Evolutionary conservation across 1,284 basidiomycete genomes (phyloP).

Genomic region (Cerioporus squamosus): DNA sequence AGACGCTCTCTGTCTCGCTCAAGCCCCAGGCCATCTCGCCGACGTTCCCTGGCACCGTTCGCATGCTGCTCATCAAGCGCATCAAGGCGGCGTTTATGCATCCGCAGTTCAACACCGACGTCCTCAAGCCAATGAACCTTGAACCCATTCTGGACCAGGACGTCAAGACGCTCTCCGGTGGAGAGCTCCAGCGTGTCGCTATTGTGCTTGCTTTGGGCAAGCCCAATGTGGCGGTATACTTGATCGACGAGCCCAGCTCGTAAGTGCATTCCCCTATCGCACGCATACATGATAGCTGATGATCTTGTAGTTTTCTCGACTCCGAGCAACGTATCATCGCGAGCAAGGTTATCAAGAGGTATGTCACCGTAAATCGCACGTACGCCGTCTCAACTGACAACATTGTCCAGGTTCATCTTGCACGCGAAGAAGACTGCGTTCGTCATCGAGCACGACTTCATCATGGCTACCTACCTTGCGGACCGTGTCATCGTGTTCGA

Average conservation of each 20-base stretch:
- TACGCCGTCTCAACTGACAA: not conserved
- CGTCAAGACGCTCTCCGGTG: constrained; percentile 94
- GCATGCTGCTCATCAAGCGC: constrained; percentile 90
- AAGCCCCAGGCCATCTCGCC: constrained; percentile 97
- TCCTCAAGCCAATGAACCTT: constrained; percentile 94
- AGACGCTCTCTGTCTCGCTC: constrained; percentile 83
- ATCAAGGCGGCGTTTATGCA: constrained; percentile 96
- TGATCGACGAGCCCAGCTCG: constrained; percentile 87
- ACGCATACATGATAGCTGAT: not conserved
- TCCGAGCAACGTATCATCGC: constrained; percentile 98
- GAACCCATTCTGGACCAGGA: constrained; percentile 96
- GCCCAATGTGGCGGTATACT: constrained; percentile 82
- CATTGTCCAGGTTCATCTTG: constrained; percentile 75
- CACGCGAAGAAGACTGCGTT: constrained; percentile 97
- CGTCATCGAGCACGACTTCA: constrained; percentile 98
- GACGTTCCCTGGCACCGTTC: constrained; percentile 92
- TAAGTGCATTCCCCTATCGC: constrained; percentile 33
- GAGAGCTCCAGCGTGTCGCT: constrained; percentile 95
- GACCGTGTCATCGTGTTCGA: constrained; percentile 97
- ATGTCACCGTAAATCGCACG: constrained; percentile 20
- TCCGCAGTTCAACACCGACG: constrained; percentile 96
- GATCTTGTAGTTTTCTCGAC: constrained; percentile 78
- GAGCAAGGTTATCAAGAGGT: constrained; percentile 96
- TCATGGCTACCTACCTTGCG: constrained; percentile 96
- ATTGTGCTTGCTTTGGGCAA: constrained; percentile 89